These are phyloP conservation scores for Diaporthe citri DNA, from an alignment of 2,329 filamentous ascomycete species.

Conservation along the genomic window DNA sequence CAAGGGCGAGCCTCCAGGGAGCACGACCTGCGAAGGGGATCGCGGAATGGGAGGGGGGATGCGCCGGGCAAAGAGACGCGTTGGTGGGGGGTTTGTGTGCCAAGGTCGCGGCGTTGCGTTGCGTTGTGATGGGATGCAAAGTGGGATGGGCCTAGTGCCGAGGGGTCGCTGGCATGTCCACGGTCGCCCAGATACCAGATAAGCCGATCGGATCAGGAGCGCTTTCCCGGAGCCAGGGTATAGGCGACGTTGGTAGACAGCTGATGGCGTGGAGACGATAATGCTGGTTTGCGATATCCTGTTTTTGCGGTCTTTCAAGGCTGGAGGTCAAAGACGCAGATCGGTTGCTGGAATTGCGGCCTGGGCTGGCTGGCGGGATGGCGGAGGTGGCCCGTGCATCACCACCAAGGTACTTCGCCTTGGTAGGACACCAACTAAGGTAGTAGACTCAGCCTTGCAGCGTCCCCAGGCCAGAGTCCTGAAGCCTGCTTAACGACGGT, in stretches of 20 bases:
- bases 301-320: slow-evolving; percentile 24
- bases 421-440: background rate
- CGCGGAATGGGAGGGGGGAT: background rate
- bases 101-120: slow-evolving; percentile 26
- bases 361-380: slow-evolving; percentile 35
- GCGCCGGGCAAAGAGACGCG: slow-evolving; percentile 15
- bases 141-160: slow-evolving; percentile 28
- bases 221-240: slow-evolving; percentile 1
- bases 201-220: slow-evolving; percentile 1
- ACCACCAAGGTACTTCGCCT: slow-evolving; percentile 4
- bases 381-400: slow-evolving; percentile 27
- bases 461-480: background rate
- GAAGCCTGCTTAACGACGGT: background rate
- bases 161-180: slow-evolving; percentile 21
- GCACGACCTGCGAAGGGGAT: background rate
- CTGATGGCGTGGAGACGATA: background rate
- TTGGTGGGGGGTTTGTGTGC: slow-evolving; percentile 8
- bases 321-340: slow-evolving; percentile 33
- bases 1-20: background rate
- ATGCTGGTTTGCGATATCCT: slow-evolving; percentile 30
- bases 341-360: slow-evolving; percentile 36
- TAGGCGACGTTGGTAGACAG: background rate
- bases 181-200: slow-evolving; percentile 26
- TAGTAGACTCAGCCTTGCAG: too few species aligned
- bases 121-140: slow-evolving; percentile 31